Evolutionary conservation across 2,329 filamentous ascomycete species (phyloP).

Genomic region (Fusarium protoensiforme): DNA sequence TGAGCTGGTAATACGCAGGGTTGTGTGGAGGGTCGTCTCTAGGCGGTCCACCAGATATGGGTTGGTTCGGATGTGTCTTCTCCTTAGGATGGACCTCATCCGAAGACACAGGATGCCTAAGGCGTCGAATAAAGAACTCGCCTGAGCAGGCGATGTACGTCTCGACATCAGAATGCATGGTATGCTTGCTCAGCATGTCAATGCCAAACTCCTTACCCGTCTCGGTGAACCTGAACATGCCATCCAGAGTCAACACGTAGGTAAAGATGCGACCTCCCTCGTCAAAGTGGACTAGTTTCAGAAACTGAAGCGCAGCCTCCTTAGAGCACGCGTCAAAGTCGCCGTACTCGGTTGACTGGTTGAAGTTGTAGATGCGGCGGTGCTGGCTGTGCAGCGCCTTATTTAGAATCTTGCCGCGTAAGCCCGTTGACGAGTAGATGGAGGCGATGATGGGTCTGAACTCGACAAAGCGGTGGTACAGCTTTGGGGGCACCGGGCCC

Average conservation of each 20-base stretch:
- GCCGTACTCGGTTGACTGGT: constrained; percentile 79
- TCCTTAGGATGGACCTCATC: constrained; percentile 56
- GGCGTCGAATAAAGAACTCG: constrained; percentile 88
- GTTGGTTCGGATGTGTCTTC: constrained; percentile 63
- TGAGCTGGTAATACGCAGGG: constrained; percentile 78
- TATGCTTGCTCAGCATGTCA: constrained; percentile 93
- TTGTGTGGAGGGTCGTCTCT: constrained; percentile 55
- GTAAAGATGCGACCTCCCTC: constrained; percentile 90
- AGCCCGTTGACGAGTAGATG: constrained; percentile 84
- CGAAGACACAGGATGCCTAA: constrained; percentile 60
- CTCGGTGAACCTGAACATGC: constrained; percentile 89
- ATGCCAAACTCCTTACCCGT: constrained; percentile 96
- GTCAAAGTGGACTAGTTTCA: constrained; percentile 88
- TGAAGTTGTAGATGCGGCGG: constrained; percentile 87
- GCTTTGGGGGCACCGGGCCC: constrained; percentile 80
- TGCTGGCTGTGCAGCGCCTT: constrained; percentile 92
- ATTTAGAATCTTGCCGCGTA: constrained; percentile 84
- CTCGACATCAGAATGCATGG: constrained; percentile 94
- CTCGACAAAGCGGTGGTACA: constrained; percentile 94
- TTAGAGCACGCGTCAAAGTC: constrained; percentile 72
- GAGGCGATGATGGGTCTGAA: constrained; percentile 90
- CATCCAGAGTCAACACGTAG: constrained; percentile 90
- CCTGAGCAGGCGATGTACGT: constrained; percentile 93
- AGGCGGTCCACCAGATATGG: constrained; percentile 60
- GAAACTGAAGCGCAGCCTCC: constrained; percentile 81